These are phyloP conservation scores for Tolypocladium ovalisporum DNA, from an alignment of 2,329 filamentous ascomycete species.

Conservation along the genomic window DNA sequence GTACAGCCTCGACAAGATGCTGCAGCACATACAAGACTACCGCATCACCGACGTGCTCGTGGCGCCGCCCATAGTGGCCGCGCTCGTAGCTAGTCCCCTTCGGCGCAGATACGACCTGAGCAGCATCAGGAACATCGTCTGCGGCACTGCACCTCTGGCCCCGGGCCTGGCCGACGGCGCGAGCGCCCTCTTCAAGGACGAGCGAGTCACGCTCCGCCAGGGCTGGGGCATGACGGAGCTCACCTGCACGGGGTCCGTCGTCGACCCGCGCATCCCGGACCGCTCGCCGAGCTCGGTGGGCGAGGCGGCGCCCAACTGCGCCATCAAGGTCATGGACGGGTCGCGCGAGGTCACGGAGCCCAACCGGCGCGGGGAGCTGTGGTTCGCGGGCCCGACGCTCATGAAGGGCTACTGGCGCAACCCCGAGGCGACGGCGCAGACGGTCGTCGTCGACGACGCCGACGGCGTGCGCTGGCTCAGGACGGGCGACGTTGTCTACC, in stretches of 20 bases:
- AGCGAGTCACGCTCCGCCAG: neutral
- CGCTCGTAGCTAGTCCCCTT: neutral
- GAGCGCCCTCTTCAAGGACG: neutral
- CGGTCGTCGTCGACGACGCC: slow-evolving; percentile 50
- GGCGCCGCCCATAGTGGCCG: neutral
- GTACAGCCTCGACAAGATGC: neutral
- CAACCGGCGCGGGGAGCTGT: slow-evolving; percentile 65
- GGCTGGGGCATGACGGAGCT: neutral
- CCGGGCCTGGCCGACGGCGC: neutral
- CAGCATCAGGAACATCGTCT: neutral
- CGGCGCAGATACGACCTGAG: neutral
- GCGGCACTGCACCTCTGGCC: neutral
- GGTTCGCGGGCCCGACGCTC: slow-evolving; percentile 62
- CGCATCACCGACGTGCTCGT: neutral
- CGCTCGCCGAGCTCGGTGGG: neutral
- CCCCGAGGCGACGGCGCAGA: slow-evolving; percentile 65
- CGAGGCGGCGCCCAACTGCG: neutral
- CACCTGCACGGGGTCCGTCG: neutral
- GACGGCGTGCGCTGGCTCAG: slow-evolving; percentile 57
- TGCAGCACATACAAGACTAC: neutral
- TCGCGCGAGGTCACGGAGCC: slow-evolving; percentile 49
- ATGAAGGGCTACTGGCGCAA: slow-evolving; percentile 76
- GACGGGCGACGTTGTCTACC: slow-evolving; percentile 70
- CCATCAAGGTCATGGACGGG: neutral
- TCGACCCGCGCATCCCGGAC: neutral